phyloP scores from a whole-genome alignment of 75 land plant species.

The Pseudotsuga menziesii region DNA sequence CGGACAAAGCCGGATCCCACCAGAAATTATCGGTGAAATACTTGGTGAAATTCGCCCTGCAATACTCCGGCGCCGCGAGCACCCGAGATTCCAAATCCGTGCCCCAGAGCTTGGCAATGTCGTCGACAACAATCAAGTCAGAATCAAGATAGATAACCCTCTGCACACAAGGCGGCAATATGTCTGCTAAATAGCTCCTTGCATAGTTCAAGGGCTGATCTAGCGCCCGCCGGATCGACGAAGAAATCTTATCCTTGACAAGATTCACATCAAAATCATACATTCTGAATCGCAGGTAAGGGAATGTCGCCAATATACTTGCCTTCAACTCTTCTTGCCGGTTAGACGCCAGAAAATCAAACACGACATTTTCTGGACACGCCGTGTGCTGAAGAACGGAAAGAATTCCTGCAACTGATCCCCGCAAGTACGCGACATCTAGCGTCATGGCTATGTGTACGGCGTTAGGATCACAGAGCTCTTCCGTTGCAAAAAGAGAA shows the following conservation, averaged over 20 bases:
- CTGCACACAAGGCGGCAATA: constrained; percentile 50
- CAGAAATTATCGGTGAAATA: constrained; percentile 80
- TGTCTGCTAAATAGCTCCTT: constrained; percentile 61
- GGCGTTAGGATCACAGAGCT: constrained; percentile 15
- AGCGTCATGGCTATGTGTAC: constrained; percentile 86
- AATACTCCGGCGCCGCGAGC: constrained; percentile 80
- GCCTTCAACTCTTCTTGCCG: constrained; percentile 27
- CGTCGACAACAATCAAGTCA: constrained; percentile 78
- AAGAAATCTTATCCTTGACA: constrained; percentile 54
- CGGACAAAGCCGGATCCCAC: constrained; percentile 46
- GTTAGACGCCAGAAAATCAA: constrained; percentile 54
- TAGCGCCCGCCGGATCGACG: constrained; percentile 67
- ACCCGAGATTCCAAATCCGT: constrained; percentile 35
- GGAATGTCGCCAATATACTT: constrained; percentile 47
- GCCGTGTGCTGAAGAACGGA: constrained; percentile 77
- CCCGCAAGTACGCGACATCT: constrained; percentile 68
- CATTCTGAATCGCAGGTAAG: constrained; percentile 47
- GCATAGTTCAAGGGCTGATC: constrained; percentile 91
- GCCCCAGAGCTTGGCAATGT: constrained; percentile 62
- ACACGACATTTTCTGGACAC: constrained; percentile 69
- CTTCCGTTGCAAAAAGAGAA: background rate
- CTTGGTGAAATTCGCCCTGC: constrained; percentile 71
- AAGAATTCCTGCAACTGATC: constrained; percentile 71
- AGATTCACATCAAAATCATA: constrained; percentile 43
- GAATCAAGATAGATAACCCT: constrained; percentile 83